Percentiles rank a stretch among this genome's conserved stretches.
Evolutionary conservation across 2,329 filamentous ascomycete genomes (phyloP).

Genomic region (Fusarium clavum): DNA sequence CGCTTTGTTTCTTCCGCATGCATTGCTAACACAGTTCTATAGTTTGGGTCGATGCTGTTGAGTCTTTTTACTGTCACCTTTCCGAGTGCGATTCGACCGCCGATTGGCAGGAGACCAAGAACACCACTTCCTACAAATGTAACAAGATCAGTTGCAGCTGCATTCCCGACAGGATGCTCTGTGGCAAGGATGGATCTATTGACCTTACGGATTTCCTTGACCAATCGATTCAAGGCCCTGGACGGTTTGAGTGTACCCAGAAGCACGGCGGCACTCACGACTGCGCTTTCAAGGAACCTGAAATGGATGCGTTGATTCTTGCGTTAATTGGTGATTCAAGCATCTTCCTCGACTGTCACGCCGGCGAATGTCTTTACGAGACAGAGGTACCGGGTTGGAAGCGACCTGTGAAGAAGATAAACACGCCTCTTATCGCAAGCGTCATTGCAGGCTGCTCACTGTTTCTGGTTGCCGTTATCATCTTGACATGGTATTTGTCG

Average conservation of each 20-base stretch:
- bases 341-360: conserved; percentile 83
- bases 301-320: conserved; percentile 91
- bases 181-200: conserved; percentile 89
- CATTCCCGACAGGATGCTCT: conserved; percentile 91
- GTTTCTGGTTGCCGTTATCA: conserved; percentile 87
- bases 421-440: conserved; percentile 93
- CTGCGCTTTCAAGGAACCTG: conserved; percentile 89
- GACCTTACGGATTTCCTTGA: conserved; percentile 91
- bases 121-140: conserved; percentile 87
- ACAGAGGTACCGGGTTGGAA: conserved; percentile 94
- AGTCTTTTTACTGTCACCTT: conserved; percentile 96
- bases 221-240: conserved; percentile 86
- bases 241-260: conserved; percentile 80
- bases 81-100: conserved; percentile 81
- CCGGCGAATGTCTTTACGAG: conserved; percentile 92
- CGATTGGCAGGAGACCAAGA: conserved; percentile 75
- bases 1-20: neutral
- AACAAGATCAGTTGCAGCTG: conserved; percentile 87
- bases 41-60: conserved; percentile 95
- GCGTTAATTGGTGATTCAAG: conserved; percentile 91
- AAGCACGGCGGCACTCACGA: conserved; percentile 71
- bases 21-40: conserved; percentile 23
- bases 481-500: conserved; percentile 88
- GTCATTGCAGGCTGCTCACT: conserved; percentile 89
- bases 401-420: conserved; percentile 91